These are phyloP conservation scores for Nymphaea colorata DNA, from an alignment of 164 flowering plant species.

Conservation along the genomic window DNA sequence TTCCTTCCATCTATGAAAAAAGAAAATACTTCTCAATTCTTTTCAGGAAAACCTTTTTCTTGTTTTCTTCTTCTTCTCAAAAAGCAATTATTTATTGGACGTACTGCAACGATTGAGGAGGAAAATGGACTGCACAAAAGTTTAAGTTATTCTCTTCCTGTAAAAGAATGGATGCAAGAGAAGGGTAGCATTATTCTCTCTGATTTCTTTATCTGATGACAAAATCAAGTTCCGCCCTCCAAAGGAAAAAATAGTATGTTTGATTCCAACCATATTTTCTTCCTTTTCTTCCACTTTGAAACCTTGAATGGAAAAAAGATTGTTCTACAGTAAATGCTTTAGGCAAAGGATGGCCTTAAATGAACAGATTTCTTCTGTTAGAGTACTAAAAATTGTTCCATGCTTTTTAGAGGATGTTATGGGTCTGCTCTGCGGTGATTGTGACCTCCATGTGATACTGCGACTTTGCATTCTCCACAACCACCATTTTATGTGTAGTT, in stretches of 20 bases:
- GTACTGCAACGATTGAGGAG: neutral
- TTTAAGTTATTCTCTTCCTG: neutral
- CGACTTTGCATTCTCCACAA: neutral
- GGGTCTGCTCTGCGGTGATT: neutral
- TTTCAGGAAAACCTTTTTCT: neutral
- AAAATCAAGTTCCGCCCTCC: too few relatives aligned
- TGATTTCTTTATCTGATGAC: too few relatives aligned
- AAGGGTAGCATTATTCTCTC: neutral
- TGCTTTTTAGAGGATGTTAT: neutral
- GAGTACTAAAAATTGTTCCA: neutral
- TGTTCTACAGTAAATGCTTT: neutral
- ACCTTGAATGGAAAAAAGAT: too few relatives aligned
- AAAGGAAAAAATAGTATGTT: too few relatives aligned
- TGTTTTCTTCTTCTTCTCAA: neutral
- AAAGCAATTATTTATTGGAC: neutral
- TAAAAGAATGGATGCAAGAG: neutral
- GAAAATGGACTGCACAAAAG: neutral
- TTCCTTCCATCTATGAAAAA: too few relatives aligned
- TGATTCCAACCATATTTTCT: too few relatives aligned
- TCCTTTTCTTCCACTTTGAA: too few relatives aligned
- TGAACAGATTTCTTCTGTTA: neutral
- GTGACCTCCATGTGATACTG: neutral
- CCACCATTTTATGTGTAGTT: neutral
- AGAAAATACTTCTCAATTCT: too few relatives aligned
- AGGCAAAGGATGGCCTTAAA: neutral